A percentile compares a stretch with the other conserved stretches of the same genome.
Evolutionary conservation across 2,329 filamentous ascomycete genomes (phyloP).

Genomic region (Clarireedia homoeocarpa): DNA sequence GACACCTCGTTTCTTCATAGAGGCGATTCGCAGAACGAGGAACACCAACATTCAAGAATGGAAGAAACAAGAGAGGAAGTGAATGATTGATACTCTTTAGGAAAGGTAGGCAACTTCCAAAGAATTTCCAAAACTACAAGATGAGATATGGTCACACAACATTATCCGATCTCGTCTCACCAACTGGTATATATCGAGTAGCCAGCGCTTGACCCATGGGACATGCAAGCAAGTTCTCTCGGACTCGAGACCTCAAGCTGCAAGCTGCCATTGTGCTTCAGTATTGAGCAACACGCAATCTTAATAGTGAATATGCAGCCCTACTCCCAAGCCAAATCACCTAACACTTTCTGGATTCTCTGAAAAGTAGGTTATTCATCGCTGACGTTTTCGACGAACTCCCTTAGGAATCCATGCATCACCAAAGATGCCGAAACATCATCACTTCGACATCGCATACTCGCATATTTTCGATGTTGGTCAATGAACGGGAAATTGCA

Average conservation of each 20-base stretch:
- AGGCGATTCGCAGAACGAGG: background rate
- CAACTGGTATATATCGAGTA: conserved; percentile 8
- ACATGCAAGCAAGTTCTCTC: conserved; percentile 2
- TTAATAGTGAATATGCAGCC: conserved; percentile 5
- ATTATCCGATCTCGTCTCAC: conserved; percentile 14
- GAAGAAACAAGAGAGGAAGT: background rate
- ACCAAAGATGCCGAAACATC: background rate
- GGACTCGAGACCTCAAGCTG: conserved; percentile 3
- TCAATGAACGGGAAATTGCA: conserved; percentile 7
- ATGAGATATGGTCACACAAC: conserved; percentile 11
- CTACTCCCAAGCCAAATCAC: background rate
- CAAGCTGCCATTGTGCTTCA: conserved; percentile 4
- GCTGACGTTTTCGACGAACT: conserved; percentile 2
- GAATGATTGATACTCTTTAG: background rate
- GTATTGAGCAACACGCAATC: conserved; percentile 6
- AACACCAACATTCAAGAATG: conserved; percentile 1
- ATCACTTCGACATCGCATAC: background rate
- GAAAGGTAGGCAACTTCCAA: conserved; percentile 1
- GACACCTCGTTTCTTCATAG: conserved; percentile 4
- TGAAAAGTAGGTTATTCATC: background rate
- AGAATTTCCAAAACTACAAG: conserved; percentile 3
- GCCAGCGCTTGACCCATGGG: background rate
- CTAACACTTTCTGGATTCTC: background rate
- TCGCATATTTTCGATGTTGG: background rate
- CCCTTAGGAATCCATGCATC: background rate